These are phyloP conservation scores for Phytophthora tentaculata DNA, from an alignment of 352 stramenopile species.

Conservation along the genomic window DNA sequence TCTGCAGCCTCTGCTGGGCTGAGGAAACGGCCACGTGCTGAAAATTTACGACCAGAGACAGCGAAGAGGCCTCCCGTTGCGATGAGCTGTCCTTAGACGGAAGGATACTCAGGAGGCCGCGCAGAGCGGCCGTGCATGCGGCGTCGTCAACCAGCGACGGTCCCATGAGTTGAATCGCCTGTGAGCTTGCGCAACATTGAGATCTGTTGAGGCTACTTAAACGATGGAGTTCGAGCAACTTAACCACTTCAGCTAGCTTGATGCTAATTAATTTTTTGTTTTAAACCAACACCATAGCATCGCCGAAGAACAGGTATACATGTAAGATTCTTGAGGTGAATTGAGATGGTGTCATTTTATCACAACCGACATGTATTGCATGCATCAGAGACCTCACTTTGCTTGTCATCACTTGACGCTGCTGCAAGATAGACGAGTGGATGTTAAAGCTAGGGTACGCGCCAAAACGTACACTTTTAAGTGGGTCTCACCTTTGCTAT, in stretches of 20 bases:
- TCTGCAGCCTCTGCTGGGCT: conserved; percentile 10
- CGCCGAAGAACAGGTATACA: too few species aligned
- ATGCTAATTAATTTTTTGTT: too few species aligned
- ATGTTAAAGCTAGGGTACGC: background rate
- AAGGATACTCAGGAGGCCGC: conserved; percentile 34
- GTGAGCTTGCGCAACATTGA: conserved; percentile 9
- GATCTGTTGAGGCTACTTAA: background rate
- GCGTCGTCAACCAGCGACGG: conserved; percentile 20
- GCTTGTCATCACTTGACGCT: background rate
- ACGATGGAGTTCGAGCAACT: background rate
- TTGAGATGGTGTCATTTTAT: too few species aligned
- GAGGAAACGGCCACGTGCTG: conserved; percentile 5
- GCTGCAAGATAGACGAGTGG: background rate
- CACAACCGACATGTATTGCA: too few species aligned
- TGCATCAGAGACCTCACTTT: background rate
- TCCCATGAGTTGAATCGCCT: background rate
- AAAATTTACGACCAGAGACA: conserved; percentile 41
- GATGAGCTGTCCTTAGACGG: conserved; percentile 23
- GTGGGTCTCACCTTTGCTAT: background rate
- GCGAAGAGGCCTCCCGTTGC: conserved; percentile 26
- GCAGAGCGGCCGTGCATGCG: conserved; percentile 18
- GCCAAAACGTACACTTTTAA: too few species aligned
- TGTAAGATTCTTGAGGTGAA: too few species aligned
- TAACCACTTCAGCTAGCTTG: too few species aligned
- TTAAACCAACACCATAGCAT: background rate